These are phyloP conservation scores for Linum trigynum DNA, from an alignment of 345 rosid genomes.

Conservation along the genomic window DNA sequence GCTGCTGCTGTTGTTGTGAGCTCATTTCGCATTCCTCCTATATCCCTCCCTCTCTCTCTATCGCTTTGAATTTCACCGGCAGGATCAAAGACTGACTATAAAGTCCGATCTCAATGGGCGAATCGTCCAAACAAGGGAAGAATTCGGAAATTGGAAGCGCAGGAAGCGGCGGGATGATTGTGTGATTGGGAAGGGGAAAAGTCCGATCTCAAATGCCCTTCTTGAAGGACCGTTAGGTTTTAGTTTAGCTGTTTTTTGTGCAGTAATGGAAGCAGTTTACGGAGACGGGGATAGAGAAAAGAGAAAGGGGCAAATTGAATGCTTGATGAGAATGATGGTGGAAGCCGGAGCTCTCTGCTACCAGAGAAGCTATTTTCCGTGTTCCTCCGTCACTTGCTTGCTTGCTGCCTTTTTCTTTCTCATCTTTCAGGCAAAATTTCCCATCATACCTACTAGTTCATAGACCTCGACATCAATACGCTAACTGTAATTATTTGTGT, in stretches of 20 bases:
- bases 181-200: not conserved
- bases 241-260: not conserved
- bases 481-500: too few relatives aligned
- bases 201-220: not conserved
- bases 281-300: not conserved
- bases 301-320: not conserved
- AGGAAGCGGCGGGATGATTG: not conserved
- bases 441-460: too few relatives aligned
- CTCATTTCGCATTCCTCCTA: not conserved
- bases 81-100: not conserved
- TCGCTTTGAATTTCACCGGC: not conserved
- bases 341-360: too few relatives aligned
- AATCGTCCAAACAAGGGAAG: not conserved
- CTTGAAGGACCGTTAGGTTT: not conserved
- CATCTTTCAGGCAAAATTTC: too few relatives aligned
- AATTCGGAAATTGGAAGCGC: not conserved
- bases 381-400: too few relatives aligned
- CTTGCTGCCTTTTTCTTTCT: too few relatives aligned
- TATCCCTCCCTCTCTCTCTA: not conserved
- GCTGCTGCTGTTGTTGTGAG: not conserved
- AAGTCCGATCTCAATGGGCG: not conserved
- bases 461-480: too few relatives aligned
- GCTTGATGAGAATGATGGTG: too few relatives aligned
- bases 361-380: too few relatives aligned
- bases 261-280: not conserved